These are phyloP conservation scores for Hanseniaspora jakobsenii DNA, from an alignment of 805 yeast genomes.

Conservation along the genomic window DNA sequence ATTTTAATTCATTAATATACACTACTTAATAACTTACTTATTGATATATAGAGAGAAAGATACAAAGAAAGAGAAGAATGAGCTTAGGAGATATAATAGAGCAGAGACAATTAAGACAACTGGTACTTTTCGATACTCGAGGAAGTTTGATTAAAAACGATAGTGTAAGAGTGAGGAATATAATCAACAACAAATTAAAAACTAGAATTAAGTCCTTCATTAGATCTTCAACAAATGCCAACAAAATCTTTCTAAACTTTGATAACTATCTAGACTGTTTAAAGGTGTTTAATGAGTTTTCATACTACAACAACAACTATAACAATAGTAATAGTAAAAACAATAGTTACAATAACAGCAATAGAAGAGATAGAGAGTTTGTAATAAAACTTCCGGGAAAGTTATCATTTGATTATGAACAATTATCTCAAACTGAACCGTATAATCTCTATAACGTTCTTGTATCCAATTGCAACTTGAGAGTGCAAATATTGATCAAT, in stretches of 20 bases:
- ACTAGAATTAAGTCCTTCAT: conserved; percentile 1
- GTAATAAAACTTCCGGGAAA: conserved; percentile 3
- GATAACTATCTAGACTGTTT: conserved; percentile 1
- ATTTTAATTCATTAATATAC: too few species aligned
- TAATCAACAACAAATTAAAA: conserved; percentile 11
- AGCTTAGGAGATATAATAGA: too few species aligned
- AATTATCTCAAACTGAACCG: not conserved
- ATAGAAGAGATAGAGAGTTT: not conserved
- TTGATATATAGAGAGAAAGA: too few species aligned
- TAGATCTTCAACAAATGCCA: conserved; percentile 1
- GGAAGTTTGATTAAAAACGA: not conserved
- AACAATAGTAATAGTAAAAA: too few species aligned
- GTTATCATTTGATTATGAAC: not conserved
- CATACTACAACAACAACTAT: too few species aligned
- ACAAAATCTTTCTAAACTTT: conserved; percentile 3
- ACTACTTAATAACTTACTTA: too few species aligned
- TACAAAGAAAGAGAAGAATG: too few species aligned
- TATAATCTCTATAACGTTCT: not conserved
- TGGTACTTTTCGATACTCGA: conserved; percentile 1
- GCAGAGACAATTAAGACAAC: conserved; percentile 6
- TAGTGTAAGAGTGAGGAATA: not conserved
- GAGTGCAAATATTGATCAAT: too few species aligned
- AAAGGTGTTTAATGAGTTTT: too few species aligned
- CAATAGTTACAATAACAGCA: conserved; percentile 1
- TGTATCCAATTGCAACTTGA: too few species aligned